Evolutionary conservation across 148 eudicot genomes (phyloP).

Genomic region (Silene uniflora): DNA sequence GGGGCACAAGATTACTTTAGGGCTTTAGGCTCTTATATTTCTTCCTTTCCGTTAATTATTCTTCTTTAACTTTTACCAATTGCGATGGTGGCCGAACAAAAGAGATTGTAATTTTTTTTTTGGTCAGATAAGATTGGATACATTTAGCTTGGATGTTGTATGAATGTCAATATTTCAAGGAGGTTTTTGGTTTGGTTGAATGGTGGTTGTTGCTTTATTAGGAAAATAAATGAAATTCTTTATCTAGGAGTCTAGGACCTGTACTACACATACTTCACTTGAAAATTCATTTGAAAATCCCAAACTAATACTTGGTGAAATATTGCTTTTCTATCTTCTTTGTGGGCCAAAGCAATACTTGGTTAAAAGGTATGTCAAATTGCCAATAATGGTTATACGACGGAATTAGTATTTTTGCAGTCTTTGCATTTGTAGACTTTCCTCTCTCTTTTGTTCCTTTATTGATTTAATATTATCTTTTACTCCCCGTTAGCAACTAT

Average conservation of each 20-base stretch:
- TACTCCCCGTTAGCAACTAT: neutral
- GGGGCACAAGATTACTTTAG: neutral
- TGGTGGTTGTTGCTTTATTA: neutral
- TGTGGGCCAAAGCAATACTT: slow-evolving; percentile 1
- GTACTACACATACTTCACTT: neutral
- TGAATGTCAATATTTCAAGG: neutral
- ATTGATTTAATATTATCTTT: neutral
- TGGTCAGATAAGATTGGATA: neutral
- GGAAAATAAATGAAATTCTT: neutral
- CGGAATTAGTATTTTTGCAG: neutral
- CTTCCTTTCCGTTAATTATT: neutral
- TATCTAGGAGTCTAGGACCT: neutral
- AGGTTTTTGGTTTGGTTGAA: neutral
- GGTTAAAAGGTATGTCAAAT: neutral
- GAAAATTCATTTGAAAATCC: neutral
- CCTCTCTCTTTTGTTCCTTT: neutral
- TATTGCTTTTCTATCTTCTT: neutral
- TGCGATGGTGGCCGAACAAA: neutral
- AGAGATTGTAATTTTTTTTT: neutral
- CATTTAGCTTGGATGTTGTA: neutral
- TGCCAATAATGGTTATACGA: neutral
- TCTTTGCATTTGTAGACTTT: neutral
- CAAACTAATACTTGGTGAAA: neutral
- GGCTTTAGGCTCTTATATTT: neutral
- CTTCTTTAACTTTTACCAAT: neutral